Percentiles rank a stretch among this genome's conserved stretches.
phyloP scores from a whole-genome alignment of 768 basidiomycete genomes.

The Lactarius hengduanensis region DNA sequence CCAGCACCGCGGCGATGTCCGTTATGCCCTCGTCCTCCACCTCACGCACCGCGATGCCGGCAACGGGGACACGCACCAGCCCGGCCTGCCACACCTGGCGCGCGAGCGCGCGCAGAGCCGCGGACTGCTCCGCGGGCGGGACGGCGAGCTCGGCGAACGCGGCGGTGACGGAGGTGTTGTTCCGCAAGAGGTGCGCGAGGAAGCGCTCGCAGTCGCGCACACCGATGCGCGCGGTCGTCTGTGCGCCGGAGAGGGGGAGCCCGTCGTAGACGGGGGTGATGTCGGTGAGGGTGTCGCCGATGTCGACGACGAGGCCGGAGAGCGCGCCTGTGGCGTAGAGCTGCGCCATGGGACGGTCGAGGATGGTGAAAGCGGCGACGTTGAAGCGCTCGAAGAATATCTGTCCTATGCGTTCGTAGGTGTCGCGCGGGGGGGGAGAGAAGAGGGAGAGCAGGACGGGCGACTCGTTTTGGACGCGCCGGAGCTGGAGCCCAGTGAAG shows the following conservation, averaged over 20 bases:
- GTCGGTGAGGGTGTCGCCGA: conserved; percentile 73
- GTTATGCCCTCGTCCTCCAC: conserved; percentile 83
- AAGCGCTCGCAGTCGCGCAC: conserved; percentile 70
- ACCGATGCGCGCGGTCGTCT: conserved; percentile 61
- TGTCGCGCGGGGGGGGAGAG: conserved; percentile 59
- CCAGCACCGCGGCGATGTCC: conserved; percentile 86
- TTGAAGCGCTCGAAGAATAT: conserved; percentile 94
- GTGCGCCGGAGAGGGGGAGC: conserved; percentile 53
- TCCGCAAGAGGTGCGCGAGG: conserved; percentile 68
- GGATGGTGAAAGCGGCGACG: conserved; percentile 74
- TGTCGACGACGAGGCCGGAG: conserved; percentile 77
- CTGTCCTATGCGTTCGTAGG: conserved; percentile 73
- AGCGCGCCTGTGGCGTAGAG: conserved; percentile 74
- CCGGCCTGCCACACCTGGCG: conserved; percentile 61
- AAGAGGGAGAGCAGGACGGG: conserved; percentile 75
- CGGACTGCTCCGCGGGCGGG: conserved; percentile 32
- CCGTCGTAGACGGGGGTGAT: conserved; percentile 78
- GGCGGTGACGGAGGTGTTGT: conserved; percentile 62
- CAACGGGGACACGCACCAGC: conserved; percentile 70
- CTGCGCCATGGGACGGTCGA: conserved; percentile 83
- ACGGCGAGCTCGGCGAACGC: conserved; percentile 54
- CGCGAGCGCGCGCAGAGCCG: conserved; percentile 61
- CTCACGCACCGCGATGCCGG: conserved; percentile 46
- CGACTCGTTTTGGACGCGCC: conserved; percentile 84
- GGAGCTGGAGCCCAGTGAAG: conserved; percentile 68